phyloP scores from a whole-genome alignment of 192 early-diverging fungal species.

The Entomortierella lignicola region DNA sequence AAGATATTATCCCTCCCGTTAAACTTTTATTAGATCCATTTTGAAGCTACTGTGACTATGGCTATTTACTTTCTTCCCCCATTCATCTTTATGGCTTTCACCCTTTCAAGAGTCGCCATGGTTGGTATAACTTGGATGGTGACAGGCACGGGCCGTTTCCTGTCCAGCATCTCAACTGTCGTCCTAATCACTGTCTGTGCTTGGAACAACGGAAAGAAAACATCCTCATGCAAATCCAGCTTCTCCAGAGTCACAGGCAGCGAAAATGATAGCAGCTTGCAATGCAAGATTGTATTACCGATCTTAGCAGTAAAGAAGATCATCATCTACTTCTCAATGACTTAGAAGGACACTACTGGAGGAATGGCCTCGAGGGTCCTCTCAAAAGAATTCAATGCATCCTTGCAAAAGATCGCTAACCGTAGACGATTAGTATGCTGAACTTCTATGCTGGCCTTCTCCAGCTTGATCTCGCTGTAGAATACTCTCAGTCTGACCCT shows the following conservation, averaged over 20 bases:
- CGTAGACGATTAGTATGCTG: constrained; percentile 1
- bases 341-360: constrained; percentile 6
- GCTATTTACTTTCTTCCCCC: background rate
- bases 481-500: constrained; percentile 6
- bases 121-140: background rate
- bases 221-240: constrained; percentile 1
- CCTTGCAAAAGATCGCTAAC: constrained; percentile 11
- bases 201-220: constrained; percentile 14
- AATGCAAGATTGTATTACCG: constrained; percentile 9
- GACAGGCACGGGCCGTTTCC: background rate
- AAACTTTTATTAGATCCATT: no score
- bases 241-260: constrained; percentile 1
- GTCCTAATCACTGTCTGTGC: constrained; percentile 1
- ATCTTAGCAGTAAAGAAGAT: constrained; percentile 3
- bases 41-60: no score
- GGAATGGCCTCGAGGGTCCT: constrained; percentile 1
- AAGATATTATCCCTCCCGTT: no score
- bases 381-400: background rate
- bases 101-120: constrained; percentile 5
- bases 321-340: background rate
- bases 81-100: background rate
- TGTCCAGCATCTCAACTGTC: background rate
- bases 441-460: background rate
- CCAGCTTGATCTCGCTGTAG: constrained; percentile 11
- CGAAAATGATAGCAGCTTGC: background rate